Percentiles rank a stretch among this genome's conserved stretches.
These are phyloP conservation scores for Microsporum canis DNA, from an alignment of 2,329 filamentous ascomycete species.

Conservation along the genomic window DNA sequence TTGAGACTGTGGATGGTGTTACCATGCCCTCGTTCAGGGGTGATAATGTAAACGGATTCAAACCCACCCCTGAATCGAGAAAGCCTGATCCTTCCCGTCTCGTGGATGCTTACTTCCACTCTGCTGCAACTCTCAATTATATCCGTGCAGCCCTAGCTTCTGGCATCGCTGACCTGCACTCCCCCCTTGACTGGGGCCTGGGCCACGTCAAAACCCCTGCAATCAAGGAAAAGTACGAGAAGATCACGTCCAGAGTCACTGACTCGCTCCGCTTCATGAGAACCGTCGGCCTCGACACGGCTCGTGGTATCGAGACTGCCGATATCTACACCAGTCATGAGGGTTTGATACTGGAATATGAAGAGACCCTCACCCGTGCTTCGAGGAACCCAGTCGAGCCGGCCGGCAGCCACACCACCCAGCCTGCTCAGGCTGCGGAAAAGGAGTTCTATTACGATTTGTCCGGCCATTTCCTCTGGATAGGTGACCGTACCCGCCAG, in stretches of 20 bases:
- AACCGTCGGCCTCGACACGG: slow-evolving; percentile 80
- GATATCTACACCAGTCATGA: slow-evolving; percentile 95
- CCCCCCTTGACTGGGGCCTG: slow-evolving; percentile 86
- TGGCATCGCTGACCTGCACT: slow-evolving; percentile 86
- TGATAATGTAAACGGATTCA: slow-evolving; percentile 88
- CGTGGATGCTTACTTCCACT: slow-evolving; percentile 89
- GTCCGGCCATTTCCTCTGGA: slow-evolving; percentile 95
- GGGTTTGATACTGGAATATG: slow-evolving; percentile 86
- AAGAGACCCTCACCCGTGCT: slow-evolving; percentile 70
- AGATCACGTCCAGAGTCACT: slow-evolving; percentile 73
- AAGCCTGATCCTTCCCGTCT: slow-evolving; percentile 72
- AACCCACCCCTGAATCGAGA: slow-evolving; percentile 52
- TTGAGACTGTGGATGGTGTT: slow-evolving; percentile 66
- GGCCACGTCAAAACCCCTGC: slow-evolving; percentile 78
- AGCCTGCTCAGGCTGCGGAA: slow-evolving; percentile 20
- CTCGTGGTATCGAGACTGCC: slow-evolving; percentile 74
- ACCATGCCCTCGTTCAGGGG: slow-evolving; percentile 85
- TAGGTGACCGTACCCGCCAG: slow-evolving; percentile 90
- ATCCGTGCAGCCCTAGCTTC: slow-evolving; percentile 71
- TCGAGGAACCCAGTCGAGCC: slow-evolving; percentile 38
- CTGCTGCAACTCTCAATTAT: slow-evolving; percentile 88
- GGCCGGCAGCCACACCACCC: slow-evolving; percentile 17
- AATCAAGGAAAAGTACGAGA: slow-evolving; percentile 74
- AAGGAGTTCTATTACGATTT: slow-evolving; percentile 76
- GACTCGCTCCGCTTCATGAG: slow-evolving; percentile 90